Evolutionary conservation across 192 early-diverging fungal species (phyloP), one percentile per base, ranked within the genome.

Genomic region (Phlyctochytrium arcticum): DNA sequence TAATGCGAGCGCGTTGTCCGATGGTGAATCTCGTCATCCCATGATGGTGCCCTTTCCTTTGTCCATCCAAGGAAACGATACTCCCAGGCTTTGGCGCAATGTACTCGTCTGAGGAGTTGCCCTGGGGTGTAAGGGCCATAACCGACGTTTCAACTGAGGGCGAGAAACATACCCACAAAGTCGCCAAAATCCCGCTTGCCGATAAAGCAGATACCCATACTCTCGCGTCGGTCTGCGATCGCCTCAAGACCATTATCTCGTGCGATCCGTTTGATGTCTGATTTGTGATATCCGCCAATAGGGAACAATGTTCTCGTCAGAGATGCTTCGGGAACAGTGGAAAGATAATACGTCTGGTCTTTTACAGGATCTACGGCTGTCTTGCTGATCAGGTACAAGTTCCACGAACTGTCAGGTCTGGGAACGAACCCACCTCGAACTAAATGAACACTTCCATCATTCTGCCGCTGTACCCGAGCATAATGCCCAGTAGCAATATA

Each of bases 161-260:
- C 8, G 73, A 72, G 0, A 62, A 68, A n/a, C 69, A 79, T 64
- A 69, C 74, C 79, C 33, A 93, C 58, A 60, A 98, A 96, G 17
- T 86, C 80, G 5, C 87, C 80, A 74, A 94, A 98, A 1, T 76
- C 76, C 2, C 87, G 80, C 62, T 93, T 87, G 5, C 94, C 93
- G 3, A 98, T 86, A 82, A 98, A 96, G 57, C 95, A 98, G 19
- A 98, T 92, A 0, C 95, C 95, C 92, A 94, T 94, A 66, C 90
- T 93, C 68, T 98, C 95, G 48, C 73, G 76, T 70, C 91, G 89
- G 33, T 75, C 75, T 0, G 86, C 76, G 0, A 87, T 85, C 1
- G 80, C 86, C 3, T 65, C 48, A 12, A 98, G 74, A 1, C 81
- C 77, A 4, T 71, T 37, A 12, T 75, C 62, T 1, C 56, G 19